Conservation (phyloP, 2,329 filamentous ascomycete species). For the Colletotrichum sp. region DNA sequence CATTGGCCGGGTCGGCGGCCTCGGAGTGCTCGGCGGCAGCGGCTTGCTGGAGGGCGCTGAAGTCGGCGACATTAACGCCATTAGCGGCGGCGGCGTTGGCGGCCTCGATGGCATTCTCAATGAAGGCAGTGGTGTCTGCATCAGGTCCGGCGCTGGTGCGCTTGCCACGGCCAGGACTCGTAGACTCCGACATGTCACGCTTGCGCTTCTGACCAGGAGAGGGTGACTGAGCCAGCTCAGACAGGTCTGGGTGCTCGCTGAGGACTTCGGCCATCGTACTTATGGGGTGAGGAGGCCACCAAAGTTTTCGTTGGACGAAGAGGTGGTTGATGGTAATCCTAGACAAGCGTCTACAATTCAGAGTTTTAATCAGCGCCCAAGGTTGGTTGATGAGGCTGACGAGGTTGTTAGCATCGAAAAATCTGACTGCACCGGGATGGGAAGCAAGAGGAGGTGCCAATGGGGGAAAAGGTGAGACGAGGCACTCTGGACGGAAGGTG, state of each 20-base stretch:
- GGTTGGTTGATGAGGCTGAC: neutral
- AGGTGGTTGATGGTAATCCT: neutral
- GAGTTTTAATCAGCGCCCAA: neutral
- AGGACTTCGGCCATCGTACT: constrained; percentile 52
- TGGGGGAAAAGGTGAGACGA: neutral
- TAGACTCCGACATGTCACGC: constrained; percentile 50
- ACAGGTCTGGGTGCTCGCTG: constrained; percentile 53
- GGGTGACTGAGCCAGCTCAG: constrained; percentile 35
- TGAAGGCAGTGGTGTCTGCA: constrained; percentile 54
- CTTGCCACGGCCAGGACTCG: constrained; percentile 57
- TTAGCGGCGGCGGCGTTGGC: constrained; percentile 39
- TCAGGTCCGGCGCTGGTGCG: constrained; percentile 52
- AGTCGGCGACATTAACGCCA: constrained; percentile 57
- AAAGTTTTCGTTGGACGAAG: neutral
- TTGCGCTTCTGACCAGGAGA: constrained; percentile 61
- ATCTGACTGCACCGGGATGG: neutral
- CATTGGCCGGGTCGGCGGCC: constrained; percentile 54
- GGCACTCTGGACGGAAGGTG: neutral
- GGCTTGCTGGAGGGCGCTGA: constrained; percentile 61
- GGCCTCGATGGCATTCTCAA: constrained; percentile 57
- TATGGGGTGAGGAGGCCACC: neutral
- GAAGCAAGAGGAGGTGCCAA: neutral
- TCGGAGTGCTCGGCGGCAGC: constrained; percentile 51
- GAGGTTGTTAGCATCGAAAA: neutral
- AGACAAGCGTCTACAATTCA: neutral